These are phyloP conservation scores for Aspergillus ellipticus DNA, from an alignment of 495 filamentous ascomycete genomes.

Conservation along the genomic window DNA sequence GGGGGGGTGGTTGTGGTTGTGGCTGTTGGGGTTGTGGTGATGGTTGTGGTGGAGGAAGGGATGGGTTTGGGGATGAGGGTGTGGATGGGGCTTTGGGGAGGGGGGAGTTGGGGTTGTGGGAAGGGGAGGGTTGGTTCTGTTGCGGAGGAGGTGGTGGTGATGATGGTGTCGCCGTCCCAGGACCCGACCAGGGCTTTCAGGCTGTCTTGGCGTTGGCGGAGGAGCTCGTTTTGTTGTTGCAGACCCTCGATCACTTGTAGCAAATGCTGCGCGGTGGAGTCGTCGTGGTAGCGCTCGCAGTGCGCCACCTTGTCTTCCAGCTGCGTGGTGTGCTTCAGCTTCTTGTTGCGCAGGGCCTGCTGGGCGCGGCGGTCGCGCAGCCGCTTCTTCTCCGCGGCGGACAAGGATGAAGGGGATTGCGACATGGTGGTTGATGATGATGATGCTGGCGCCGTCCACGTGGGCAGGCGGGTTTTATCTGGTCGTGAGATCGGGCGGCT, in stretches of 20 bases:
- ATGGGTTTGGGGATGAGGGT: too few species aligned
- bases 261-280: slow-evolving; percentile 15
- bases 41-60: not conserved
- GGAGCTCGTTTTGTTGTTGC: slow-evolving; percentile 22
- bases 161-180: slow-evolving; percentile 13
- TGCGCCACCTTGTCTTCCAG: slow-evolving; percentile 22
- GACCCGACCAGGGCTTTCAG: slow-evolving; percentile 17
- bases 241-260: slow-evolving; percentile 21
- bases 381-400: slow-evolving; percentile 23
- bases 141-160: not conserved
- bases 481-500: not conserved
- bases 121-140: not conserved
- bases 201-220: slow-evolving; percentile 14
- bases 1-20: not conserved
- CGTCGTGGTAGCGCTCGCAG: slow-evolving; percentile 23
- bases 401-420: not conserved
- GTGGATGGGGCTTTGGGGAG: too few species aligned
- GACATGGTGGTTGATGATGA: not conserved
- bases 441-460: too few species aligned
- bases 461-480: too few species aligned
- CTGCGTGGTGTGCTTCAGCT: slow-evolving; percentile 15
- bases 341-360: slow-evolving; percentile 26
- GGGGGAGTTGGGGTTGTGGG: too few species aligned
- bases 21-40: not conserved
- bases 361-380: slow-evolving; percentile 28